Base-by-base conservation (phyloP, 495 filamentous ascomycete genomes). In the Penicillium ochrochloron region DNA sequence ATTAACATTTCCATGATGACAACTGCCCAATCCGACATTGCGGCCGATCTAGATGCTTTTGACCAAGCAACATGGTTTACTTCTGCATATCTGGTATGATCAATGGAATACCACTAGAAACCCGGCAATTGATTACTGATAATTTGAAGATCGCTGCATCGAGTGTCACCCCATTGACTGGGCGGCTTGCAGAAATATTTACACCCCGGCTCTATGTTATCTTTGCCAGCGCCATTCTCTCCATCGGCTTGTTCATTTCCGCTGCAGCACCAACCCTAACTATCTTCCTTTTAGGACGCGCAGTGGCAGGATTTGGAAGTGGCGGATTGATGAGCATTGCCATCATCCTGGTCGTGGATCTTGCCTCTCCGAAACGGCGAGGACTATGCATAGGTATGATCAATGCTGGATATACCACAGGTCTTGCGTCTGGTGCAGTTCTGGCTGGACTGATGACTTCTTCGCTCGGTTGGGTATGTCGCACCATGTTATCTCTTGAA, bases 1-100 rank as follows among this genome's bases (percentile, higher is more conserved):
- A 84, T 83, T 65, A 93, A 94, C 73, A 90, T 92, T 80, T 88
- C 86, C 31, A 86, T 90, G 66, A 86, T 94, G 63, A 90, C 88
- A 6, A 93, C 90, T 29, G 89, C 87, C 2, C 90, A 92, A 74
- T 89, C 86, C 2, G 76, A 78, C 42, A 92, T 94, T 66, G 89
- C 90, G 1, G 80, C 80, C 21, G 90, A 92, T 61, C 77, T 93
- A 1, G 82, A 92, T 79, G 85, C 89, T 10, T 93, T 90, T 70
- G 85, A 85, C 29, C 75, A 86, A 50, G 86, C 86, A 21, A 88
- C 84, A 65, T 94, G 90, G 90, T 90, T 94, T 65, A 92, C 89
- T 8, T 88, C 88, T 29, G 77, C 89, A 1, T 93, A 90, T 71
- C 73, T 89, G 63, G 80, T 83, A 78, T 51, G 60, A 56, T 35